Conservation (phyloP, 164 flowering plant genomes). For the Macadamia tetraphylla region DNA sequence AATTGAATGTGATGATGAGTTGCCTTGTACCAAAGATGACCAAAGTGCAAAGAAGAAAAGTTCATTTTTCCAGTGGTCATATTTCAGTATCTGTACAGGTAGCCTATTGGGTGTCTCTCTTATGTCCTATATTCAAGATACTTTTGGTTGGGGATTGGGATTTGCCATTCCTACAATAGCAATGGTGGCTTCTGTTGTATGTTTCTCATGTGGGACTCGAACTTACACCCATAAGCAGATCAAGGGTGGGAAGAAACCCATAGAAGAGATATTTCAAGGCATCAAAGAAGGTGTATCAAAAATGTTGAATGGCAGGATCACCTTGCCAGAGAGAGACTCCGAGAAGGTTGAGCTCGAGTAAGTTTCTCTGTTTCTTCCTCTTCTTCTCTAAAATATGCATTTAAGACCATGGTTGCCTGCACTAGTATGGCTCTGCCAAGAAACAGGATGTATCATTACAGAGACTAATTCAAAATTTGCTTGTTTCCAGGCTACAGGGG, state of each 20-base stretch:
- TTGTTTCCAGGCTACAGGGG: conserved; percentile 52
- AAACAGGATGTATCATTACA: too few species aligned
- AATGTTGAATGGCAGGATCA: conserved; percentile 20
- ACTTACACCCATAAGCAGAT: conserved; percentile 35
- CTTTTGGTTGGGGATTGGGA: conserved; percentile 84
- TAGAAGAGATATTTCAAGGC: conserved; percentile 16
- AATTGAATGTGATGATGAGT: conserved; percentile 26
- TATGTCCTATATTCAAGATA: conserved; percentile 88
- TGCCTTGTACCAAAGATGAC: conserved; percentile 10
- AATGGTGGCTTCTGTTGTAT: conserved; percentile 48
- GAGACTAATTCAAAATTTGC: not conserved
- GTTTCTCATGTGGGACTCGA: conserved; percentile 52
- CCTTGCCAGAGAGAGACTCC: conserved; percentile 11
- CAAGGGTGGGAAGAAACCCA: conserved; percentile 11
- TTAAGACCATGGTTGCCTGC: too few species aligned
- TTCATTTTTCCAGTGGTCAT: conserved; percentile 85
- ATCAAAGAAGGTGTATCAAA: conserved; percentile 34
- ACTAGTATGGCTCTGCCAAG: too few species aligned
- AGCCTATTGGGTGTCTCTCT: conserved; percentile 80
- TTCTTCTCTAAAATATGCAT: not conserved
- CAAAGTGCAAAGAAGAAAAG: conserved; percentile 36
- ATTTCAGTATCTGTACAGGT: conserved; percentile 79
- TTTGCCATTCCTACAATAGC: conserved; percentile 79
- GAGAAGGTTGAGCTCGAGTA: conserved; percentile 59
- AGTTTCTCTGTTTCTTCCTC: conserved; percentile 15